Evolutionary conservation across 2,329 filamentous ascomycete genomes (phyloP).

Genomic region (Xylariaceae sp.): DNA sequence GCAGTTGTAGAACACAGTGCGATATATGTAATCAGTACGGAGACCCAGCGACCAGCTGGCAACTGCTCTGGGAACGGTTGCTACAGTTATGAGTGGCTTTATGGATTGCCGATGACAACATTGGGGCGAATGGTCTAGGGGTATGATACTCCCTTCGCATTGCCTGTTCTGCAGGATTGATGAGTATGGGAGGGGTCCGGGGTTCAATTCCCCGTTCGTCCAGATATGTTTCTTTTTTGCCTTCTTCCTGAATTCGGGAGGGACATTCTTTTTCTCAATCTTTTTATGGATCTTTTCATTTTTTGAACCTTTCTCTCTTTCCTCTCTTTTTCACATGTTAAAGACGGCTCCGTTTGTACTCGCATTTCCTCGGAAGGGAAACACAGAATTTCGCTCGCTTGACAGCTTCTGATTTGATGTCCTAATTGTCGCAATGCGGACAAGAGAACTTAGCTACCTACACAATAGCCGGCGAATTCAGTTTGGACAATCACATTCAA

Average conservation of each 20-base stretch:
- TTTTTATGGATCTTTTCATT: background rate
- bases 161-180: background rate
- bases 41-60: too few relatives aligned
- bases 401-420: too few relatives aligned
- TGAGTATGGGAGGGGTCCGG: constrained; percentile 21
- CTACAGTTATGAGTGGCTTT: too few relatives aligned
- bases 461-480: too few relatives aligned
- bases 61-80: too few relatives aligned
- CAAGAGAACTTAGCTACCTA: too few relatives aligned
- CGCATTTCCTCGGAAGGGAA: too few relatives aligned
- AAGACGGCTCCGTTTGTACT: too few relatives aligned
- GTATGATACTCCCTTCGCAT: constrained; percentile 26
- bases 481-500: too few relatives aligned
- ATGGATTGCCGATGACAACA: background rate
- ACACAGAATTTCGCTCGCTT: too few relatives aligned
- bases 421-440: too few relatives aligned
- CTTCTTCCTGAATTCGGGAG: background rate
- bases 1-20: background rate
- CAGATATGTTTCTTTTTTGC: background rate
- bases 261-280: background rate
- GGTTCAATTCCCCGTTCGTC: constrained; percentile 25
- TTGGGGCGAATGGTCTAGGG: constrained; percentile 22
- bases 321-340: too few relatives aligned
- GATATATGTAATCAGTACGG: background rate
- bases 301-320: background rate